Evolutionary conservation across 352 stramenopile genomes (phyloP).

Genomic region (Halophytophthora batemanensis): DNA sequence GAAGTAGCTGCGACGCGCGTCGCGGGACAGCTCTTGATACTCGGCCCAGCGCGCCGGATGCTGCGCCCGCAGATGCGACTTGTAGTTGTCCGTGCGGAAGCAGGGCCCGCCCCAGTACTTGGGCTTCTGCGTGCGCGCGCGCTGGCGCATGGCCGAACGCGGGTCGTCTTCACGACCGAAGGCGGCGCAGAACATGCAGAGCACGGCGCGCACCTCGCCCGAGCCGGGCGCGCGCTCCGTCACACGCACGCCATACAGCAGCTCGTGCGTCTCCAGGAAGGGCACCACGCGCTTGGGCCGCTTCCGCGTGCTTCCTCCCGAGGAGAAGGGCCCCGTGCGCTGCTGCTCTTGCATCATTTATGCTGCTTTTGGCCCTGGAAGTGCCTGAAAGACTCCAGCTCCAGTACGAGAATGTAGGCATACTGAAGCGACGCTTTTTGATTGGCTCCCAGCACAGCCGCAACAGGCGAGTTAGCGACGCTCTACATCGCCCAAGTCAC

Average conservation of each 20-base stretch:
- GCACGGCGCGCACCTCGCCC: conserved; percentile 4
- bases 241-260: conserved; percentile 22
- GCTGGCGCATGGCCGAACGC: neutral
- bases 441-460: no score
- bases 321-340: neutral
- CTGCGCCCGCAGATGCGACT: conserved; percentile 15
- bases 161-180: conserved; percentile 23
- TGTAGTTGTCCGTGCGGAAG: conserved; percentile 29
- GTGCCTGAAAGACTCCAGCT: no score
- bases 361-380: neutral
- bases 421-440: no score
- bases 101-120: conserved; percentile 22
- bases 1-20: conserved; percentile 12
- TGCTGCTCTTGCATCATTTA: conserved; percentile 1
- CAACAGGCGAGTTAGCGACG: no score
- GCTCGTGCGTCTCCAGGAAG: conserved; percentile 21
- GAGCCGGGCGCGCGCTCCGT: conserved; percentile 8
- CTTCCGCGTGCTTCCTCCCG: conserved; percentile 1
- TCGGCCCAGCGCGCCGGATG: conserved; percentile 15
- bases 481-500: no score
- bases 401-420: no score
- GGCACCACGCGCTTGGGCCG: conserved; percentile 15
- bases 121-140: conserved; percentile 13
- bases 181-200: conserved; percentile 27
- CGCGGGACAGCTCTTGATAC: conserved; percentile 12